Percentiles rank a stretch among this genome's conserved stretches.
phyloP scores from a whole-genome alignment of 2,329 filamentous ascomycete genomes.

The Penicillium nordicum region DNA sequence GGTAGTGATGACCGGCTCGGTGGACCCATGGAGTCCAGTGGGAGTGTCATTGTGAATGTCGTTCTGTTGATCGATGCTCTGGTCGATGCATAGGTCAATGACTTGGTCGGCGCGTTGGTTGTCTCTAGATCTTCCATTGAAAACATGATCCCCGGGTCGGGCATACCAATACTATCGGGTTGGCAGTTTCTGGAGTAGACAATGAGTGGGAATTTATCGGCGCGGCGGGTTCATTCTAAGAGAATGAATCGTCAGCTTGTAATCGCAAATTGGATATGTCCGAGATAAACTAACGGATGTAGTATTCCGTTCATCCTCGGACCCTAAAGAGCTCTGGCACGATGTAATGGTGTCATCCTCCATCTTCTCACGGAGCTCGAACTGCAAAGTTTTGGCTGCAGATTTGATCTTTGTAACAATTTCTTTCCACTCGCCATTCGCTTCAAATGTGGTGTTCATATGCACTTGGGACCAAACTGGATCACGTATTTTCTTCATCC shows the following conservation, averaged over 20 bases:
- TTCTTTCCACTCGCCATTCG: conserved; percentile 13
- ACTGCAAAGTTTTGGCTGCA: conserved; percentile 3
- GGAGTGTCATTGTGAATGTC: neutral
- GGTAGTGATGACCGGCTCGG: neutral
- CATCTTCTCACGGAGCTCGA: conserved; percentile 2
- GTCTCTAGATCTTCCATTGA: neutral
- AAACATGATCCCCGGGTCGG: neutral
- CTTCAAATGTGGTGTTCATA: conserved; percentile 14
- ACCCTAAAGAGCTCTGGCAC: neutral
- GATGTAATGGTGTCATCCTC: neutral
- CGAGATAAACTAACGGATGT: neutral
- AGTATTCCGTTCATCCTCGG: neutral
- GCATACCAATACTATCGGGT: neutral
- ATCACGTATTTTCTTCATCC: conserved; percentile 16
- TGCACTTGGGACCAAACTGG: conserved; percentile 27
- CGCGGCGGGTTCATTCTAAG: neutral
- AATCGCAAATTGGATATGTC: neutral
- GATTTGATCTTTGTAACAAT: conserved; percentile 14
- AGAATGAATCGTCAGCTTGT: neutral
- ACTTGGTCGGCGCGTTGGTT: neutral
- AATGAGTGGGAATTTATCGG: neutral
- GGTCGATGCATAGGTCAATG: neutral
- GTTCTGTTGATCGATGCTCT: neutral
- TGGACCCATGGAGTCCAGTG: neutral
- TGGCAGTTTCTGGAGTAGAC: neutral